Base-by-base conservation (phyloP, 2,329 filamentous ascomycete genomes). In the Fragosphaeria purpurea region DNA sequence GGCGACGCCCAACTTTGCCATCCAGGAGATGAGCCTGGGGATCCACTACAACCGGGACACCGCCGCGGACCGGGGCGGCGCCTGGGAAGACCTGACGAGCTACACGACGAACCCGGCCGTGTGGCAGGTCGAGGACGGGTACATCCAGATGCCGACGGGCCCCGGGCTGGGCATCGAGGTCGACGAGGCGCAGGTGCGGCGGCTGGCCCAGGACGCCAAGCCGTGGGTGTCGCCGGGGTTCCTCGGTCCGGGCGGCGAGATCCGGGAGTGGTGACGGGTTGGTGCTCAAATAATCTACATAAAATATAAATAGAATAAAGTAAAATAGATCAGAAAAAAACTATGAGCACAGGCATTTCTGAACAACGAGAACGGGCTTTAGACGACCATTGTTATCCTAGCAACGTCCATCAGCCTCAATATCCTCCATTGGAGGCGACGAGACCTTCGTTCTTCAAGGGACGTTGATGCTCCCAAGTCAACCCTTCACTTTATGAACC, bases 1-100 rank as follows among this genome's bases (percentile, higher is more conserved):
- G 46, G 66, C 63, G 13, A 75, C 63, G 40, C 72, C 68, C 55
- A 85, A 79, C 65, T 83, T 80, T 60, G 75, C 72, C 7, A 84
- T 85, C 44, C 79, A 83, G 60, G 82, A 85, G 62, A 85, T 85
- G 82, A 80, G 76, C 54, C 59, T 85, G 41, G 82, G 82, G 0
- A 86, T 86, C 60, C 83, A 86, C 63, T 86, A 86, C 62, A 86
- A 86, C 57, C 72, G 70, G 3, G 51, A 58, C 75, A 49, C 51
- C 32, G 76, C 3, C 69, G 72, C 48, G 70, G 22, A 86, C 57
- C 72, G 70, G 3, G 51, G 57, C 75, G 49, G 50, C 32, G 76
- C 3, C 69, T 72, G 48, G 70, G 75, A 58, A 57, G 79, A 83
- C 62, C 67, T 83, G 50, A 75, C 71, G n/a, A 81, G 73, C 48